Conservation (phyloP, 2,329 filamentous ascomycete species). For the Arachnopeziza araneosa region DNA sequence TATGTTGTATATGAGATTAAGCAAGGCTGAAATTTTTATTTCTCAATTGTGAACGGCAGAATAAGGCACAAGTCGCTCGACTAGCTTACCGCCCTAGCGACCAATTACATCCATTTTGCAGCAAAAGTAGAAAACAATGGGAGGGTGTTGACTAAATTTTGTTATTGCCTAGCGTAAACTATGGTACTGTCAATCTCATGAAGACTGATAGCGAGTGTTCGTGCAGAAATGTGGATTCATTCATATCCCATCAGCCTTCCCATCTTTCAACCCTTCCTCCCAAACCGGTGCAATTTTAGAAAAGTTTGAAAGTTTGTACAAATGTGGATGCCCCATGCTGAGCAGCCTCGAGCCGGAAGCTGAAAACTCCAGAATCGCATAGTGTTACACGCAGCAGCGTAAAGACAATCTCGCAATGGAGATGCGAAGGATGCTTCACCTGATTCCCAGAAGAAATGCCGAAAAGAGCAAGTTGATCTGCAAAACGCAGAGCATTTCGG, state of each 20-base stretch:
- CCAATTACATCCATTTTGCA: no score
- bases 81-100: neutral
- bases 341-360: constrained; percentile 14
- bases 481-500: constrained; percentile 13
- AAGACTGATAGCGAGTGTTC: constrained; percentile 22
- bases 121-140: no score
- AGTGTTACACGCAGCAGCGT: constrained; percentile 29
- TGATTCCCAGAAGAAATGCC: constrained; percentile 1
- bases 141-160: neutral
- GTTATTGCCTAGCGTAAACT: neutral
- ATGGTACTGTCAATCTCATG: constrained; percentile 17
- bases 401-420: constrained; percentile 18
- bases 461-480: neutral
- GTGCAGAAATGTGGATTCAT: constrained; percentile 17
- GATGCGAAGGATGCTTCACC: constrained; percentile 11
- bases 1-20: neutral
- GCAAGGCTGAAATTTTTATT: neutral
- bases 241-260: constrained; percentile 6
- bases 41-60: neutral
- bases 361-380: constrained; percentile 20
- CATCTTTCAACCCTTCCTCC: constrained; percentile 5
- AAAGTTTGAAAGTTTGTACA: constrained; percentile 28
- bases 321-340: constrained; percentile 16
- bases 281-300: constrained; percentile 19
- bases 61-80: neutral